Percentiles rank a stretch among this genome's conserved stretches.
Conservation (phyloP, 495 filamentous ascomycete species). For the Neurospora intermedia region DNA sequence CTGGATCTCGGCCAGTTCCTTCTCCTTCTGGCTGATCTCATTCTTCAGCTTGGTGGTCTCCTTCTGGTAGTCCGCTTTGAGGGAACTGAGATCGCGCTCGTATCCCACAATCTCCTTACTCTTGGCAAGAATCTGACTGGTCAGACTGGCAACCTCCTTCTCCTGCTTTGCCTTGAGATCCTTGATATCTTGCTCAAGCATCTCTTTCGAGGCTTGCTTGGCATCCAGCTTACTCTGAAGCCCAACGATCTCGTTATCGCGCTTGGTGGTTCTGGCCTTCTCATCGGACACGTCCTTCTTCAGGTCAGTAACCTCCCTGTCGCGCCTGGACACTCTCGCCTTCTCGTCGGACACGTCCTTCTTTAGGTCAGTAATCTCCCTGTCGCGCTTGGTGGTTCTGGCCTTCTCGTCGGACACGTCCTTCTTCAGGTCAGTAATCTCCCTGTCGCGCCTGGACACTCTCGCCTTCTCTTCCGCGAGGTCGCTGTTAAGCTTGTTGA, state of each 20-base stretch:
- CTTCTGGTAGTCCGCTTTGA: background rate
- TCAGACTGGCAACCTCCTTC: background rate
- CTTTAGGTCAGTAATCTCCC: background rate
- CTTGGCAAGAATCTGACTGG: background rate
- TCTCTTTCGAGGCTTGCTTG: background rate
- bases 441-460: background rate
- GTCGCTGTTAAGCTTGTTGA: background rate
- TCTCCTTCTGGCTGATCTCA: background rate
- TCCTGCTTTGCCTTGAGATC: background rate
- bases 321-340: background rate
- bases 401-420: background rate
- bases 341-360: background rate
- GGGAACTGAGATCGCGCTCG: background rate
- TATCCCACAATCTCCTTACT: background rate
- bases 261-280: background rate
- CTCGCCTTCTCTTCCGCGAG: background rate
- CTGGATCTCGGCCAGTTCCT: background rate
- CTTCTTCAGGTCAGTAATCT: background rate
- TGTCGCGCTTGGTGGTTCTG: background rate
- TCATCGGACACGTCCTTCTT: background rate
- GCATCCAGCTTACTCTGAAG: background rate
- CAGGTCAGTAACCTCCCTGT: background rate
- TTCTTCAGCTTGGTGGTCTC: background rate
- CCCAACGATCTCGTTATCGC: background rate
- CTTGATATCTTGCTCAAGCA: background rate